Base-by-base conservation (phyloP, 1,284 basidiomycete species). In the Sanghuangporus weigelae region DNA sequence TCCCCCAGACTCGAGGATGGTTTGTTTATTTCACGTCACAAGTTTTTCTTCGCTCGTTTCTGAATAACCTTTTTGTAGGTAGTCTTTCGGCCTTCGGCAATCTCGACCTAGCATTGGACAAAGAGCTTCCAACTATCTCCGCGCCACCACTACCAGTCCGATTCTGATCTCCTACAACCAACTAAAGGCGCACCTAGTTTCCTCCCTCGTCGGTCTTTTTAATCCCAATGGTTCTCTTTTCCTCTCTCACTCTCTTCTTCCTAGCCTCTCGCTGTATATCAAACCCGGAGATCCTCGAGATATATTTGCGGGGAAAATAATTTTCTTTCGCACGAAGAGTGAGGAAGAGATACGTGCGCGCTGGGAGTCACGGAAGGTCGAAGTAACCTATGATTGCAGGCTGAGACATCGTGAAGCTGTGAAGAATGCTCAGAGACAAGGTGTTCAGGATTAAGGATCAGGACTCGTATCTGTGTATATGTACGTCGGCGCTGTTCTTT, bases 371-470 rank as follows among this genome's bases (percentile, higher is more conserved):
- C 77, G 80, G 48, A 88, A 87, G 70, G 79, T 80, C 1, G 85
- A 87, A 60, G 74, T 94, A 71, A 95, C 93, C 55, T 79, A 76
- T 63, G 90, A 85, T 61, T 95, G 90, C 90, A 95, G 93, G 77
- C 83, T 84, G 69, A 76, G 89, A 44, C 85, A 84, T 74, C 83
- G 89, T 62, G 92, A 95, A 72, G 92, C 90, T n/a, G 82, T 81
- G 62, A 89, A 89, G 71, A 77, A 85, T 46, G 83, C 81, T 69
- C 80, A 82, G 67, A 77, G 89, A 58, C 79, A 83, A 69, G 79
- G 81, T 57, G 26, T 31, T 31, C 26, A 31, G 26, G 26, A 31
- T 31, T 31, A 83, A 75, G 38, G 78, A 74, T 10, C 49, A 40
- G 11, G 55, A 51, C 72, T 62, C 60, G 74, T 71, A 49, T 14